phyloP scores from a whole-genome alignment of 2,329 filamentous ascomycete genomes.

The Microcyclospora pomicola region DNA sequence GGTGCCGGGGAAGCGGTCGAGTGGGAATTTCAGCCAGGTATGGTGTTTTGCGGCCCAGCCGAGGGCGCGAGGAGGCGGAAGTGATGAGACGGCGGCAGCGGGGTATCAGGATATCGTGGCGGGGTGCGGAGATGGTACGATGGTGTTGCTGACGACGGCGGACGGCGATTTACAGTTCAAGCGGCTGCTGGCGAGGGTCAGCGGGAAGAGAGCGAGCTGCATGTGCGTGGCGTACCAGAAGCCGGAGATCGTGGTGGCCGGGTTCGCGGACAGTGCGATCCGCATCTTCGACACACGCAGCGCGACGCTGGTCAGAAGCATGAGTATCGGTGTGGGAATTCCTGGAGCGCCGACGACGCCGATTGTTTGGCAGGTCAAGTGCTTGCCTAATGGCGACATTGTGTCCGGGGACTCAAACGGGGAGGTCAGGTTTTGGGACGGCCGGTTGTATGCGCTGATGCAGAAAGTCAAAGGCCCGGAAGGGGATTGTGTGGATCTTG shows the following conservation, averaged over 20 bases:
- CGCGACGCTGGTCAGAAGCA: constrained; percentile 60
- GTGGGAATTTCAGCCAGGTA: constrained; percentile 87
- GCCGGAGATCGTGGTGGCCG: constrained; percentile 67
- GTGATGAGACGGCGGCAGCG: constrained; percentile 11
- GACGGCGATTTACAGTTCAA: constrained; percentile 73
- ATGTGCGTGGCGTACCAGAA: constrained; percentile 86
- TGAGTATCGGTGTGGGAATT: constrained; percentile 72
- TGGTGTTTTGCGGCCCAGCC: constrained; percentile 94
- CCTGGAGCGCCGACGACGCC: constrained; percentile 67
- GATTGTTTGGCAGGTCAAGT: constrained; percentile 87
- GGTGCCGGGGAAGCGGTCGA: constrained; percentile 64
- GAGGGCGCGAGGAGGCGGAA: constrained; percentile 27
- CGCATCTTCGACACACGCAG: constrained; percentile 76
- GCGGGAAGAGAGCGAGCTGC: constrained; percentile 74
- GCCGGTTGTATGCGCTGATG: constrained; percentile 74
- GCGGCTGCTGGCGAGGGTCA: constrained; percentile 58
- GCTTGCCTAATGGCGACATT: constrained; percentile 73
- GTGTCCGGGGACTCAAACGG: constrained; percentile 91
- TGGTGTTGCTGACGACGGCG: constrained; percentile 75
- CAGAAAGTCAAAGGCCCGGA: constrained; percentile 79
- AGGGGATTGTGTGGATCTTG: constrained; percentile 81
- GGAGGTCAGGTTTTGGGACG: constrained; percentile 86
- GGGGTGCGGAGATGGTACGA: constrained; percentile 81
- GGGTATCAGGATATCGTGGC: constrained; percentile 53
- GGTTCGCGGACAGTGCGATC: constrained; percentile 94